A percentile compares a stretch with the other conserved stretches of the same genome.
phyloP scores from a whole-genome alignment of 495 filamentous ascomycete species.

The Hypomontagnella monticulosa region DNA sequence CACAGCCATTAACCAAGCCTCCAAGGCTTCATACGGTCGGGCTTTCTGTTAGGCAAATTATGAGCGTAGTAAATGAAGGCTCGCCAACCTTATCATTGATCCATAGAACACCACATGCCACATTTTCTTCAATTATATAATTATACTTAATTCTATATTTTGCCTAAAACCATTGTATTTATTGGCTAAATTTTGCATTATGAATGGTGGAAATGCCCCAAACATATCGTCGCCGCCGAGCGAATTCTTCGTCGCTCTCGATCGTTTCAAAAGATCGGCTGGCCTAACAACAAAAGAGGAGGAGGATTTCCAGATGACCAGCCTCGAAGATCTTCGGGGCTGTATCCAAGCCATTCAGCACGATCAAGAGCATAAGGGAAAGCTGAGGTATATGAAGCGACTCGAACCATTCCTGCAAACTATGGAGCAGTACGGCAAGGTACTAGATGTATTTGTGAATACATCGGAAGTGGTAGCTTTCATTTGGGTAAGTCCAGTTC shows the following conservation, averaged over 20 bases:
- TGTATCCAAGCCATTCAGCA: conserved; percentile 41
- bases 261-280: conserved; percentile 1
- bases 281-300: conserved; percentile 19
- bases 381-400: conserved; percentile 39
- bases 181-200: no score
- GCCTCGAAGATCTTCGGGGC: conserved; percentile 31
- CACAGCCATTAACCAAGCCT: no score
- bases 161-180: no score
- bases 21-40: no score
- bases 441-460: conserved; percentile 52
- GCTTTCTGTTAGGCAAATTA: no score
- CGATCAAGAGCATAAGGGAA: conserved; percentile 31
- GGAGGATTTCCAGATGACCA: conserved; percentile 37
- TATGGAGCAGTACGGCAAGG: conserved; percentile 48
- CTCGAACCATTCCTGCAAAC: conserved; percentile 47
- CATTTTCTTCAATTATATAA: no score
- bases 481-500: conserved; percentile 39
- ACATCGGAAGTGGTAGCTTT: conserved; percentile 45
- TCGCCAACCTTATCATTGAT: no score
- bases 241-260: conserved; percentile 15
- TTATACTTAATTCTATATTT: no score
- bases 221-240: background rate
- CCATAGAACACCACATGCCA: no score
- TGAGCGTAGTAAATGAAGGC: no score
- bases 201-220: background rate